These are phyloP conservation scores for Aspergillus mulundensis DNA, from an alignment of 495 filamentous ascomycete genomes.

Conservation along the genomic window DNA sequence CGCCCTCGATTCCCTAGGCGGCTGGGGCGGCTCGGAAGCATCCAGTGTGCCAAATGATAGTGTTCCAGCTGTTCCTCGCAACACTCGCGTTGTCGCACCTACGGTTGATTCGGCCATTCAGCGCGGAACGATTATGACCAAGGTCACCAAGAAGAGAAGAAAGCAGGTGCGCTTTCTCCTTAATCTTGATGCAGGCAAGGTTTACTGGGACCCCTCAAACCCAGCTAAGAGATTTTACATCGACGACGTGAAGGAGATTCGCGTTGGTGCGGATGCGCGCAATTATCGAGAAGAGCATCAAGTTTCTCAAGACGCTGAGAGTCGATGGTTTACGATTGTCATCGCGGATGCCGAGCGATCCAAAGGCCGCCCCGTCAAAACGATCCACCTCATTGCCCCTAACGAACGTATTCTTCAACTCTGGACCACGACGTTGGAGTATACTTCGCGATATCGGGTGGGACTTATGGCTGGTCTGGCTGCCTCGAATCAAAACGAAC, in stretches of 20 bases:
- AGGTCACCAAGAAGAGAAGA: slow-evolving; percentile 76
- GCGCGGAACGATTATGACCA: slow-evolving; percentile 69
- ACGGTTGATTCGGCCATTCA: slow-evolving; percentile 67
- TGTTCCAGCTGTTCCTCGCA: slow-evolving; percentile 28
- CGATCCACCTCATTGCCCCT: slow-evolving; percentile 78
- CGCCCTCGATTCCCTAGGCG: slow-evolving; percentile 33
- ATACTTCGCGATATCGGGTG: slow-evolving; percentile 74
- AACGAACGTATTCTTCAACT: slow-evolving; percentile 62
- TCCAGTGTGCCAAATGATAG: slow-evolving; percentile 39
- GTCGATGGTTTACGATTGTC: slow-evolving; percentile 82
- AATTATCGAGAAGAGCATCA: slow-evolving; percentile 85
- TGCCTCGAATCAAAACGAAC: slow-evolving; percentile 68
- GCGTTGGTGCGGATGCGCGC: slow-evolving; percentile 75
- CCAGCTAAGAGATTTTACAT: slow-evolving; percentile 82
- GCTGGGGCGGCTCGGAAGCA: slow-evolving; percentile 36
- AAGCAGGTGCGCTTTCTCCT: slow-evolving; percentile 73
- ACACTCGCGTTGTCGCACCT: slow-evolving; percentile 54
- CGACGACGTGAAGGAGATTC: slow-evolving; percentile 89
- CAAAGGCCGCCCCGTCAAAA: slow-evolving; percentile 65
- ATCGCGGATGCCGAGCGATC: slow-evolving; percentile 66
- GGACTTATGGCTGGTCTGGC: slow-evolving; percentile 85
- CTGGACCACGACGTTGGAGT: slow-evolving; percentile 79
- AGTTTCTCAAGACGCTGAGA: slow-evolving; percentile 56
- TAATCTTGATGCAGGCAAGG: slow-evolving; percentile 75
- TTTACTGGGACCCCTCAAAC: slow-evolving; percentile 79